Base-by-base conservation (phyloP, 108 stramenopile genomes). In the Aurantiochytrium sp. region DNA sequence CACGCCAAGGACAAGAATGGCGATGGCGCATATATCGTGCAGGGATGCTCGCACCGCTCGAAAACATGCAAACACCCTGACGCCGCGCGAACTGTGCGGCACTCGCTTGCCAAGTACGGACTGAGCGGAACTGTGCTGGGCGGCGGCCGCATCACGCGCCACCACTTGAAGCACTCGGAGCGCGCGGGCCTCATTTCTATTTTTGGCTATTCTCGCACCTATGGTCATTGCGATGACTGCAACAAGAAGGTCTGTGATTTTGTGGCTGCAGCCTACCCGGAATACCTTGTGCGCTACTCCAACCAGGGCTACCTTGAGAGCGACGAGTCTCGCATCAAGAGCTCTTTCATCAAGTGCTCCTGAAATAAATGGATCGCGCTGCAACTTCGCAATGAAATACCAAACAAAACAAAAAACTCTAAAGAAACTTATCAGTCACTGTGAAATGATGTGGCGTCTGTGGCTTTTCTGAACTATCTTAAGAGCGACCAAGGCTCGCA, bases 1-100 rank as follows among this genome's bases (percentile, higher is more conserved):
- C 76, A 83, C 51, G 76, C 49, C 76, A 83, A 83, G 76, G 76
- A 83, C 76, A 53, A 83, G 76, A 83, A 83, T 4, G 76, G 76
- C 51, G 76, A 83, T 23, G 76, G 76, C 76, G 76, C 76, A 12
- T 83, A 83, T 23, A 53, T 83, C 51, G 76, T 83, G 76, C 76
- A 83, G 51, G 76, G 76, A 6, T 83, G 76, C 76, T 53, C 76
- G n/a, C 51, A 47, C 45, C 44, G 49, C 43, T 53, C 49, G 43
- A 83, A 83, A 45, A 83, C 76, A 3, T 83, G 76, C 76, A 83
- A 83, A 45, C 76, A 83, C 51, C 76, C 76, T 55, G 76, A 83
- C 28, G 76, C 76, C n/a, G 76, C 76, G 14, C 45, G 76, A 6
- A 53, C 51, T 23, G 76, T 83, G 51, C 76, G 76, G 16, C 12